Conservation (phyloP, 2,329 filamentous ascomycete genomes). For the Nothopassalora personata region DNA sequence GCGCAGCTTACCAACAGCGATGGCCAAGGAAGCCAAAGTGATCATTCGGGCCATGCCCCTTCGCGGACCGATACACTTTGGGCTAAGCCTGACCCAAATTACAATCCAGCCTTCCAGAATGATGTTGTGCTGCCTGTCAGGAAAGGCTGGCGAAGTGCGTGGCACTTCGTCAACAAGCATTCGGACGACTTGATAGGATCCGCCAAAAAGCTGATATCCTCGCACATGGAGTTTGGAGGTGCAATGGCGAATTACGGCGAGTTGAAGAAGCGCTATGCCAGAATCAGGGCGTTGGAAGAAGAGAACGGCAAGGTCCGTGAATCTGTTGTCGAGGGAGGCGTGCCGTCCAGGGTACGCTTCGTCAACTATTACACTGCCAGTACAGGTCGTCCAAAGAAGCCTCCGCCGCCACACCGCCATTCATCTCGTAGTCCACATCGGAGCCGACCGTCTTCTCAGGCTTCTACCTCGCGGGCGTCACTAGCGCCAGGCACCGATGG, state of each 20-base stretch:
- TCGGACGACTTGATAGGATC: constrained; percentile 65
- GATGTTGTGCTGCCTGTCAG: constrained; percentile 65
- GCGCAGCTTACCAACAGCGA: background rate
- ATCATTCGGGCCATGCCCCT: background rate
- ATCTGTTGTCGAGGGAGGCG: constrained; percentile 29
- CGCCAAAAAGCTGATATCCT: constrained; percentile 66
- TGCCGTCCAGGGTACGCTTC: constrained; percentile 61
- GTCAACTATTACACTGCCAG: constrained; percentile 89
- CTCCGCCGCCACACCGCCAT: constrained; percentile 41
- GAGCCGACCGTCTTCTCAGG: constrained; percentile 5
- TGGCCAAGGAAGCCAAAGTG: background rate
- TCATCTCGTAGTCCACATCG: constrained; percentile 9
- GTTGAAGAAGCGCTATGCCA: constrained; percentile 64
- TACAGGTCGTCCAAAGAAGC: constrained; percentile 59
- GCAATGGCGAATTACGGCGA: constrained; percentile 71
- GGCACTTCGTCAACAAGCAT: constrained; percentile 80
- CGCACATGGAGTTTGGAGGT: constrained; percentile 77
- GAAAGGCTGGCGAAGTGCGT: constrained; percentile 60
- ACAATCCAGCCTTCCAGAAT: constrained; percentile 70
- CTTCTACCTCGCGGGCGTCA: background rate
- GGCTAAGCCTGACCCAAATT: constrained; percentile 52
- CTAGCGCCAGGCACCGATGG: background rate
- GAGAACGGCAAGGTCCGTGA: constrained; percentile 48
- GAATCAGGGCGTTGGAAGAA: constrained; percentile 66
- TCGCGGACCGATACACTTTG: constrained; percentile 26